Conservation (phyloP, 768 basidiomycete species). For the Infundibulicybe gibba region DNA sequence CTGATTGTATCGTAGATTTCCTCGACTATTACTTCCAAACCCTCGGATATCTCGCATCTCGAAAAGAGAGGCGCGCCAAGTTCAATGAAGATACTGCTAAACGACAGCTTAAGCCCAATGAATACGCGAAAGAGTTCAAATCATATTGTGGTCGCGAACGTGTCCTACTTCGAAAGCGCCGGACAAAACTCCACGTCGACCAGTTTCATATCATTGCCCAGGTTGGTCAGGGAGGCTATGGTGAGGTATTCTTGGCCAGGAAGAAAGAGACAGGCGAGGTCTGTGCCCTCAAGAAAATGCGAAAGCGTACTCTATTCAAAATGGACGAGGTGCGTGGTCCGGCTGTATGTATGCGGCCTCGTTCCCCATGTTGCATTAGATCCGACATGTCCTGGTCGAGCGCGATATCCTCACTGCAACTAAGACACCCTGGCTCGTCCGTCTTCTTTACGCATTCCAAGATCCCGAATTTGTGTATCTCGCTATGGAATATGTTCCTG, state of each 20-base stretch:
- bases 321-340: constrained; percentile 86
- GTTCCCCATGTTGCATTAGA: constrained; percentile 36
- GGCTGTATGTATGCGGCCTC: constrained; percentile 1
- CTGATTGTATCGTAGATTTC: constrained; percentile 59
- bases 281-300: constrained; percentile 97
- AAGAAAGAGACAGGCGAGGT: constrained; percentile 96
- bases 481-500: constrained; percentile 99
- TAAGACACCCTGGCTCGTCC: constrained; percentile 96
- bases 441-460: constrained; percentile 95
- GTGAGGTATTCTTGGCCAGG: constrained; percentile 93
- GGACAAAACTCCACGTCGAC: constrained; percentile 89
- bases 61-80: constrained; percentile 78
- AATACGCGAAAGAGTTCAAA: constrained; percentile 79
- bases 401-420: constrained; percentile 97
- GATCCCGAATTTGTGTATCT: constrained; percentile 89
- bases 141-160: constrained; percentile 94
- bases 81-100: constrained; percentile 82
- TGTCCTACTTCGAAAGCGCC: constrained; percentile 85
- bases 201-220: constrained; percentile 99
- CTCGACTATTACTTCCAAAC: constrained; percentile 98
- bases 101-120: constrained; percentile 52
- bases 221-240: constrained; percentile 98
- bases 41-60: constrained; percentile 81
- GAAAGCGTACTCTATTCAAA: constrained; percentile 89
- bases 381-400: constrained; percentile 97